Conservation (phyloP, 164 flowering plant genomes). For the Brasenia schreberi region DNA sequence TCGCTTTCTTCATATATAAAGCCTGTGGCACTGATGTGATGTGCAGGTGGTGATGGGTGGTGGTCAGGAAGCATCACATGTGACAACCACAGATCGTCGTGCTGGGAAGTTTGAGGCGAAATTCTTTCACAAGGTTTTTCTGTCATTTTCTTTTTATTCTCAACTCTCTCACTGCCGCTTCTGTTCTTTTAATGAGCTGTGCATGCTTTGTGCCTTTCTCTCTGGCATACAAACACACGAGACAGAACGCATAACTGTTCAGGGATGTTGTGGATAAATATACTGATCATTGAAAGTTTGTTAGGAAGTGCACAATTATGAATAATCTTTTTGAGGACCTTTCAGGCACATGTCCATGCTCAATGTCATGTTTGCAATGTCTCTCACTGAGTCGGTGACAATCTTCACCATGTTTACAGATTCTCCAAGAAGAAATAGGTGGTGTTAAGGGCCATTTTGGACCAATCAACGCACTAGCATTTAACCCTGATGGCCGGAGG, state of each 20-base stretch:
- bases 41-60: constrained; percentile 88
- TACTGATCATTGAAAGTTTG: too few relatives aligned
- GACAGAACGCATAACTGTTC: too few relatives aligned
- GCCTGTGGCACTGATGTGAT: too few relatives aligned
- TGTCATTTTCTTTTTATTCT: background rate
- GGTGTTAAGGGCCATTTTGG: constrained; percentile 97
- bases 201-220: too few relatives aligned
- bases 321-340: too few relatives aligned
- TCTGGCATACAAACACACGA: too few relatives aligned
- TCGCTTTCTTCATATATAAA: too few relatives aligned
- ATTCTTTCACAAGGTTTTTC: constrained; percentile 73
- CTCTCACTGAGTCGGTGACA: background rate
- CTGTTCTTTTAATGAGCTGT: background rate
- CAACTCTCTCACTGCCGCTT: background rate
- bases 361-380: too few relatives aligned
- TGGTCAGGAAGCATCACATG: constrained; percentile 88
- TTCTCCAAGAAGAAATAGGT: constrained; percentile 83
- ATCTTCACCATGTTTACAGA: constrained; percentile 20
- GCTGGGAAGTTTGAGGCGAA: constrained; percentile 97
- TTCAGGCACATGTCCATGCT: too few relatives aligned
- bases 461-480: constrained; percentile 88
- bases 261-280: too few relatives aligned
- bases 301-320: too few relatives aligned
- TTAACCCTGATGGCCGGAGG: constrained; percentile 95
- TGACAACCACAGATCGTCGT: constrained; percentile 91